Evolutionary conservation across 139 green algal species (phyloP), one percentile per base, ranked within the genome.

Genomic region (Marvania coccoides): DNA sequence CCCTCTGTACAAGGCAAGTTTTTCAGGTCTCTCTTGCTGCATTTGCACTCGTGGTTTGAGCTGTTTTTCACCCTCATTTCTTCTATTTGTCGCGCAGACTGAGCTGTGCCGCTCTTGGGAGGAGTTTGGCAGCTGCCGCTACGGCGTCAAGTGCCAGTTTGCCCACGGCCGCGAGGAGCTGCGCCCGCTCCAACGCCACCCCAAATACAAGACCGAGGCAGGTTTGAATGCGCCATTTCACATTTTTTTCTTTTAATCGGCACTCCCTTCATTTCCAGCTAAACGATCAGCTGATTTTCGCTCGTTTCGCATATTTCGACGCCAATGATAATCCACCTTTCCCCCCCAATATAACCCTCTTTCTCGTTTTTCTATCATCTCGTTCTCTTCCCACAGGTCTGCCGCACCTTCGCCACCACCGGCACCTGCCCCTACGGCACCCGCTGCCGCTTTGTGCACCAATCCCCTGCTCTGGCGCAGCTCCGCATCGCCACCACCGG

Each of bases 201-300:
- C 91, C 48, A 93, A 93, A 70, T 96, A 92, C 85, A 95, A 92
- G 72, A 94, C 89, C 5, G 85, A 95, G 70, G 75, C 89, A 29
- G 62, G 56, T 28, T 40, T 51, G 19, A n/a, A n/a, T n/a, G n/a
- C n/a, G n/a, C n/a, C n/a, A n/a, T n/a, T n/a, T n/a, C n/a, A n/a
- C n/a, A n/a, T n/a, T n/a, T n/a, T n/a, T 61, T 58, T 23, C 34
- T 34, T 55, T 28, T 34, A 26, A 26, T 30, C 7, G 35, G 26
- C 40, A 13, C 29, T 6, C 4, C 8, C 6, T 23, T 31, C 35
- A 12, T 35, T 35, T 28, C 12, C 40, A 57, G 0, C 36, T 46
- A 42, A 58, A 14, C 30, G 34, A 9, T 14, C n/a, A 46, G 38
- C 38, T 54, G 6, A 63, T 54, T 1, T 24, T 33, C 15, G n/a